Base-by-base conservation (phyloP, 1,139 yeast genomes). In the Blastobotrys proliferans region DNA sequence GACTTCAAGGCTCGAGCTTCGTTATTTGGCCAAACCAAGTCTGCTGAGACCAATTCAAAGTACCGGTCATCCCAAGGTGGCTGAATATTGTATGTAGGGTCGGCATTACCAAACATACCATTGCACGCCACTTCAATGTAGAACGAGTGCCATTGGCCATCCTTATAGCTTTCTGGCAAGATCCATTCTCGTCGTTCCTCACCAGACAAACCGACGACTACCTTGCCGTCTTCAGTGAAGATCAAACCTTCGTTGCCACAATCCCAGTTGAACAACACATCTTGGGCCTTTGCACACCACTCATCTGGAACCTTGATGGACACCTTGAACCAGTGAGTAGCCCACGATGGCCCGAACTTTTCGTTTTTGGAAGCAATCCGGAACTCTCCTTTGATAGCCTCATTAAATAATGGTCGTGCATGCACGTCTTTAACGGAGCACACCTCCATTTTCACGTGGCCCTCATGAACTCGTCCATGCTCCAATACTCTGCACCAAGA, bases 281-380 rank as follows among this genome's bases (percentile, higher is more conserved):
- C 73, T 26, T 67, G 66, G 63, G 50, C 77, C 75, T 21, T 70
- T 67, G 84, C 28, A n/a, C n/a, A n/a, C 59, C 59, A 55, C 3
- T 69, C 62, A 16, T 69, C 57, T 0, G 95, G 95, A 3, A 90
- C 70, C 27, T 70, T 68, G 50, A 85, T 66, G 22, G 72, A 67
- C 29, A 90, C 69, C 54, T 80, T 76, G 64, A 92, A 87, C 98
- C 98, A 92, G 54, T 87, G 92, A 0, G 97, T 83, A 49, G 90
- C 81, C 98, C 97, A 92, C n/a, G 94, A 83, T 2, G 97, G 97
- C 0, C 96, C 97, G 62, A 84, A 87, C 16, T 71, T 68, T 54
- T 83, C 82, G 25, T 94, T 94, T 51, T 78, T 77, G 19, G 71
- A 67, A 20, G 87, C 80, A 13, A 70, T 67, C 44, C 72, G 68